Evolutionary conservation across 768 basidiomycete species (phyloP).

Genomic region (Hortiboletus campestris): DNA sequence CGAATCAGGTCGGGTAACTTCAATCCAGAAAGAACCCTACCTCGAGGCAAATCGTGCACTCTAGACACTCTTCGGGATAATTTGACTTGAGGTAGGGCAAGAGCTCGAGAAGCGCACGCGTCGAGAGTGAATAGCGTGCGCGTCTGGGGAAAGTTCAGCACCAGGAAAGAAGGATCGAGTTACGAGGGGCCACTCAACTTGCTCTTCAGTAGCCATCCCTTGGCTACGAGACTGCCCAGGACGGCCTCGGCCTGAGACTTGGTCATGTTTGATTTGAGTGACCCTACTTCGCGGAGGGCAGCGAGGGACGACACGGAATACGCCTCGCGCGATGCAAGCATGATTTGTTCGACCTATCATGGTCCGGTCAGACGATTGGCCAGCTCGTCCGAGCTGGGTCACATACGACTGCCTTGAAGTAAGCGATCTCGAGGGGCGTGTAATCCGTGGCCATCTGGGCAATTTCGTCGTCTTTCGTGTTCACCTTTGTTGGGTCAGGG

Average conservation of each 20-base stretch:
- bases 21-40: slow-evolving; percentile 34
- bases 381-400: neutral
- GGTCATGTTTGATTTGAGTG: slow-evolving; percentile 61
- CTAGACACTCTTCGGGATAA: slow-evolving; percentile 66
- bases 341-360: slow-evolving; percentile 79
- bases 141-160: slow-evolving; percentile 37
- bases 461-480: slow-evolving; percentile 74
- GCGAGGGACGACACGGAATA: slow-evolving; percentile 77
- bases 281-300: slow-evolving; percentile 67
- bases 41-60: slow-evolving; percentile 75
- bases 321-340: slow-evolving; percentile 70
- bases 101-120: slow-evolving; percentile 74
- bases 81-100: slow-evolving; percentile 67
- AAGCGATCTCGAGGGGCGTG: slow-evolving; percentile 71
- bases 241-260: slow-evolving; percentile 74
- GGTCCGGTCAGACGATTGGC: neutral
- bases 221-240: slow-evolving; percentile 78
- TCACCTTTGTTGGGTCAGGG: slow-evolving; percentile 51
- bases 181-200: slow-evolving; percentile 44
- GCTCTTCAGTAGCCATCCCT: slow-evolving; percentile 76
- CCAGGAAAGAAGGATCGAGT: neutral
- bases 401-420: slow-evolving; percentile 80
- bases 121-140: slow-evolving; percentile 73
- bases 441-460: slow-evolving; percentile 87
- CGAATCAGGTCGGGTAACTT: neutral